phyloP scores from a whole-genome alignment of 441 rosid genomes.

The Erodium trifolium region DNA sequence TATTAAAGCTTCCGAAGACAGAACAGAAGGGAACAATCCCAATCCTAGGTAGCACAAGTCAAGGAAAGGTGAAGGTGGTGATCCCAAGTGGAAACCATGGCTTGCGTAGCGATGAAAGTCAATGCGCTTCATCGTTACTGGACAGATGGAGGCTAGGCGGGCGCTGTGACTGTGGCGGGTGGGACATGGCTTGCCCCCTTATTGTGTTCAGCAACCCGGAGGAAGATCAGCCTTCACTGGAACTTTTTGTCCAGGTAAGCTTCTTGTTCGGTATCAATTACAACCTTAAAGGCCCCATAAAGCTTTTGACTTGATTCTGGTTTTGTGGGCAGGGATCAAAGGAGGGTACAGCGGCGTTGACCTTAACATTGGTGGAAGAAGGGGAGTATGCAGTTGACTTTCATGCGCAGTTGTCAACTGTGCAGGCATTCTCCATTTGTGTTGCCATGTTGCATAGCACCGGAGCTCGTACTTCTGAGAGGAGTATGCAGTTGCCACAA shows the following conservation, averaged over 20 bases:
- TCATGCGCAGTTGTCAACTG: constrained; percentile 69
- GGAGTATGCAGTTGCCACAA: constrained; percentile 28
- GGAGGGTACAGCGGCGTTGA: constrained; percentile 52
- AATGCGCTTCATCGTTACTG: constrained; percentile 65
- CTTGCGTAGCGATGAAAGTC: constrained; percentile 42
- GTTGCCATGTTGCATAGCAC: constrained; percentile 60
- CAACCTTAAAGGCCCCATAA: background rate
- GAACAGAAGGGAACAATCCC: constrained; percentile 30
- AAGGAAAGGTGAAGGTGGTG: constrained; percentile 50
- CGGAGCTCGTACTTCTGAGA: constrained; percentile 26
- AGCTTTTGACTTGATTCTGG: constrained; percentile 13
- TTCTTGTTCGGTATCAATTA: background rate
- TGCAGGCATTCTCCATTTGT: constrained; percentile 91
- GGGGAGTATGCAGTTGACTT: constrained; percentile 75
- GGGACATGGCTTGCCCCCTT: constrained; percentile 98
- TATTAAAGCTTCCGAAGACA: constrained; percentile 35
- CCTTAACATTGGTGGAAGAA: constrained; percentile 48
- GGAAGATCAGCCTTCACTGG: constrained; percentile 48
- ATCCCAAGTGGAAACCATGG: constrained; percentile 82
- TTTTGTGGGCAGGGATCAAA: constrained; percentile 48
- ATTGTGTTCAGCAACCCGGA: constrained; percentile 47
- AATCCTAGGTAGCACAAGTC: constrained; percentile 22
- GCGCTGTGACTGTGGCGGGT: constrained; percentile 97
- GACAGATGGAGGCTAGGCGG: constrained; percentile 90
- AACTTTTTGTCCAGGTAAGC: constrained; percentile 63